These are phyloP conservation scores for Trametes versicolor DNA, from an alignment of 1,284 basidiomycete species.

Conservation along the genomic window DNA sequence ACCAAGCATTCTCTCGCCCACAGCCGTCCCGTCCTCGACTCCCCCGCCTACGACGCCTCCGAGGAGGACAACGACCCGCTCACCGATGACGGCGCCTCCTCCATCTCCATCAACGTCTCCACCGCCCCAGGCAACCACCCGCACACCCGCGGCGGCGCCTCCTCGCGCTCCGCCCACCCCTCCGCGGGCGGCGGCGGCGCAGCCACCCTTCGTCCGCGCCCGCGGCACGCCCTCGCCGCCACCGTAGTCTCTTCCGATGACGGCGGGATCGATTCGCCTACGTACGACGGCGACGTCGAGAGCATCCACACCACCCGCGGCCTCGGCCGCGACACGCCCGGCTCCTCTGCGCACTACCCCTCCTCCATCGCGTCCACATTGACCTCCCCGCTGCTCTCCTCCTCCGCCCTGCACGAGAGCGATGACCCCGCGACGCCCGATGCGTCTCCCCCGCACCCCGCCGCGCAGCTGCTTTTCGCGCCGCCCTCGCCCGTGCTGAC, in stretches of 20 bases:
- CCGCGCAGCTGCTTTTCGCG: background rate
- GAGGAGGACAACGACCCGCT: constrained; percentile 87
- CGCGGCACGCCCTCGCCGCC: constrained; percentile 49
- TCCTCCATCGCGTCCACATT: constrained; percentile 60
- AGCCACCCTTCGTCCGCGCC: constrained; percentile 22
- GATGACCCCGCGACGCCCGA: constrained; percentile 27
- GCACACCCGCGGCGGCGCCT: constrained; percentile 35
- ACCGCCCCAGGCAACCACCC: constrained; percentile 42
- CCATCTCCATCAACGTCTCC: constrained; percentile 53
- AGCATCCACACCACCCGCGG: constrained; percentile 75
- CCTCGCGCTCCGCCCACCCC: constrained; percentile 27
- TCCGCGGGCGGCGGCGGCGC: constrained; percentile 3
- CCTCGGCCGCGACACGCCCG: constrained; percentile 45
- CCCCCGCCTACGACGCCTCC: constrained; percentile 83
- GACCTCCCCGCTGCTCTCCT: constrained; percentile 52
- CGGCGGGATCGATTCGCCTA: constrained; percentile 78
- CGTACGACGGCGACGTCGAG: constrained; percentile 92
- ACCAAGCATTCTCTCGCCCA: constrained; percentile 54
- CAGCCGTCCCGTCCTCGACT: constrained; percentile 56
- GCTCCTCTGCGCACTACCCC: constrained; percentile 31
- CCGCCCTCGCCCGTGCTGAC: constrained; percentile 41
- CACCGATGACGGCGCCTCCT: constrained; percentile 74
- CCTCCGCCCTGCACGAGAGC: constrained; percentile 31
- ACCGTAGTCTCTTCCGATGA: constrained; percentile 75
- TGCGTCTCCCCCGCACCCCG: constrained; percentile 32